Percentiles rank a stretch among this genome's conserved stretches.
phyloP scores from a whole-genome alignment of 2,329 filamentous ascomycete genomes.

The Chaetothyriales sp. region DNA sequence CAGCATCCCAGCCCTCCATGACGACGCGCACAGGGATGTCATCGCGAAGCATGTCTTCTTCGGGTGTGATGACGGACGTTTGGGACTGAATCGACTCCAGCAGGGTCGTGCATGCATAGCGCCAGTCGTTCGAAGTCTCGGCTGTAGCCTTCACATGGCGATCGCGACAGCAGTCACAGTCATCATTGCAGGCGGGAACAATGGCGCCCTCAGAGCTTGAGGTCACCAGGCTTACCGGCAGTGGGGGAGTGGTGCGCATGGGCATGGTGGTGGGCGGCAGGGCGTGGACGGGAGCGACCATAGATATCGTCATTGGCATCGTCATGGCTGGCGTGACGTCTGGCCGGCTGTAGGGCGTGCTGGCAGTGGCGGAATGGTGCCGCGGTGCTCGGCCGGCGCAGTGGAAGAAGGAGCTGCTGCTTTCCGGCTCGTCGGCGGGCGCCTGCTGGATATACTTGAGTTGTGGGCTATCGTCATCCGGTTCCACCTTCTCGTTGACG shows the following conservation, averaged over 20 bases:
- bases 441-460: neutral
- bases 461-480: conserved; percentile 1
- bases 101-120: conserved; percentile 10
- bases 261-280: neutral
- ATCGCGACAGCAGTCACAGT: conserved; percentile 3
- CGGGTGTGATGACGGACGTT: neutral
- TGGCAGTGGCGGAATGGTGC: neutral
- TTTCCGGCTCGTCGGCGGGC: conserved; percentile 2
- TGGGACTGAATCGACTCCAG: neutral
- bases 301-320: neutral
- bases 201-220: neutral
- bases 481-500: conserved; percentile 1
- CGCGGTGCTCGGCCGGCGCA: too few relatives aligned
- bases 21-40: conserved; percentile 6
- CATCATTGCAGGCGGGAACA: neutral
- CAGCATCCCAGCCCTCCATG: conserved; percentile 5
- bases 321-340: neutral
- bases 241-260: neutral
- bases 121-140: conserved; percentile 9
- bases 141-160: neutral
- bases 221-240: neutral
- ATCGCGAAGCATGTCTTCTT: conserved; percentile 4
- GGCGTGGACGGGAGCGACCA: too few relatives aligned
- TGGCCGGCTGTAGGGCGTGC: neutral
- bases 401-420: conserved; percentile 1